Evolutionary conservation across 2,329 filamentous ascomycete genomes (phyloP), one percentile per base, ranked within the genome.

Genomic region (Sclerotinia spermophila): DNA sequence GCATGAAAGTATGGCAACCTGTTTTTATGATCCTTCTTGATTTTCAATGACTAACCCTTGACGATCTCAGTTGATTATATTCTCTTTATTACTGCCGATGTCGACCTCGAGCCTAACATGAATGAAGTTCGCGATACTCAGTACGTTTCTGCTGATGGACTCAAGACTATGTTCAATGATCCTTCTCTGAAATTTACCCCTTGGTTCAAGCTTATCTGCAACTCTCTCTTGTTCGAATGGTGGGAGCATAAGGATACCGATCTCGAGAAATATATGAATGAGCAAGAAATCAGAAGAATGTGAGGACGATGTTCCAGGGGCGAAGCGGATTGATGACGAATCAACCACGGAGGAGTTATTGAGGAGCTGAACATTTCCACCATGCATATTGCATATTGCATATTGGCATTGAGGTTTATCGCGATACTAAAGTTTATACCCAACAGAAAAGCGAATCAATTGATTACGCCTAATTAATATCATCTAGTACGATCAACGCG

Each of bases 181-280:
- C 88, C 91, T 5, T 85, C 83, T 68, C 85, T 97, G 77, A 92
- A 90, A 78, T 98, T 98, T 82, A 99, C 96, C 0, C 96, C 96
- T 1, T 99, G 96, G 96, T 99, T 99, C 86, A 97, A 97, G 86
- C 90, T 99, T 76, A 98, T 99, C 79, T 99, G 96, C 86, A 87
- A 98, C 81, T 94, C 93, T 64, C 94, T 98, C 92, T 87, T 99
- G 56, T 99, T 97, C 78, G 91, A 97, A 81, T 99, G 96, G 96
- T 99, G 96, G 96, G 85, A 90, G 79, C 89, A 92, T 82, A 87
- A 98, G 70, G 90, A 96, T 76, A 84, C 87, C 35, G 92, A 92
- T 15, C 84, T 98, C 76, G 92, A 96, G 72, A 91, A 92, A 82
- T 97, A 95, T 83, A 86, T 89, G 82, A 90, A 93, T 79, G 94